phyloP scores from a whole-genome alignment of 345 rosid genomes.

The Raphanus raphanistrum region DNA sequence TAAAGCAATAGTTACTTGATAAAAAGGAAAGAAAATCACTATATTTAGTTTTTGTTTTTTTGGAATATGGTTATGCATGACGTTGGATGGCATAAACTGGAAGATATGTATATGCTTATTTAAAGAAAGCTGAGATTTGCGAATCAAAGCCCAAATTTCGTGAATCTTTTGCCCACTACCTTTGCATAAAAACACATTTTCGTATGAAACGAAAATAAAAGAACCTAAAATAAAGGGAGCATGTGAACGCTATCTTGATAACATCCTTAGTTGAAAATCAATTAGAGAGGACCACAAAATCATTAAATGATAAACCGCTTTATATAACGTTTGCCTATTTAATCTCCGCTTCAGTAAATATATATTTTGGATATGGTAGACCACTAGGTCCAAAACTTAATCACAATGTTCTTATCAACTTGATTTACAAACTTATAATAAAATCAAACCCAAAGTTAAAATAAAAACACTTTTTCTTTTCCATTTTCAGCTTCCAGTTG shows the following conservation, averaged over 20 bases:
- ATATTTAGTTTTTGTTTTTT: neutral
- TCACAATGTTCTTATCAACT: neutral
- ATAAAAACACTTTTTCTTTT: neutral
- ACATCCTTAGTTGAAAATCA: slow-evolving; percentile 32
- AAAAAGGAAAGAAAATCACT: neutral
- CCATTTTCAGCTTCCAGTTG: neutral
- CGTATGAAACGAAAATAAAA: slow-evolving; percentile 3
- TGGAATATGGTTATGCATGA: slow-evolving; percentile 15
- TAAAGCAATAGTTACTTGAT: neutral
- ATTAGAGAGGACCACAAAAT: slow-evolving; percentile 38
- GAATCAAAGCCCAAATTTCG: slow-evolving; percentile 41
- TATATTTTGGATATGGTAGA: slow-evolving; percentile 1
- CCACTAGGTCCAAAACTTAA: neutral
- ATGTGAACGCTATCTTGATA: slow-evolving; percentile 37
- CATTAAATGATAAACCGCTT: slow-evolving; percentile 30
- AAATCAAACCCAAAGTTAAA: neutral
- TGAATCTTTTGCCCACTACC: slow-evolving; percentile 36
- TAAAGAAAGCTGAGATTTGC: slow-evolving; percentile 38
- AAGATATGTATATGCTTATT: slow-evolving; percentile 39
- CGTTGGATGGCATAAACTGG: slow-evolving; percentile 16
- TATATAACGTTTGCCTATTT: neutral
- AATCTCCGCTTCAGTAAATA: slow-evolving; percentile 10
- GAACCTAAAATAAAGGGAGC: slow-evolving; percentile 7
- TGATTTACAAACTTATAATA: neutral
- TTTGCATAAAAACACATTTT: slow-evolving; percentile 24